Evolutionary conservation across 192 early-diverging fungal species (phyloP), one percentile per base, ranked within the genome.

Genomic region (Thamnidium elegans): DNA sequence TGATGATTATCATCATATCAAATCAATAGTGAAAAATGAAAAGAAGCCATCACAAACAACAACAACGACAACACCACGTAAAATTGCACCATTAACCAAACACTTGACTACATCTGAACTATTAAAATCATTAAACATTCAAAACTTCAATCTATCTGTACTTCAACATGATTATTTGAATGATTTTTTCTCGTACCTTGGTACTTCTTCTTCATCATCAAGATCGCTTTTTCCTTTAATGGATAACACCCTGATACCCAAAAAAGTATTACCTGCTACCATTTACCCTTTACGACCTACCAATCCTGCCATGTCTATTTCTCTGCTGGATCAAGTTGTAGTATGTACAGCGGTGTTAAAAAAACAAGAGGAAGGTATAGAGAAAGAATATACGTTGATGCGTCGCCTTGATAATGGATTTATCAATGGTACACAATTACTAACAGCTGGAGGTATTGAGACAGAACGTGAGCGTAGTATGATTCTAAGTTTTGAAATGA

Each of bases 371-470:
- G 69, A 63, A 7, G 1, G 43, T 7, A 20, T 17, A 17, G 67
- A 67, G 65, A 79, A 66, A 68, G 84, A 73, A 45, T 85, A 86
- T 76, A 63, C 83, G 36, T 76, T 97, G 2, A 79, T 95, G 55
- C 81, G 94, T 15, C 77, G 91, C 11, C 86, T 89, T 0, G 93
- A 97, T 58, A 91, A 88, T 62, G 87, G 87, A 3, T 89, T 89
- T 66, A 88, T 97, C 51, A 94, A 97, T 73, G 93, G 89, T 7
- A 91, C 92, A 7, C 81, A 86, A 20, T 74, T 97, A 21, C 74
- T 97, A 6, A 75, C 89, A 31, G 94, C 95, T 6, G 95, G 93
- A 62, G 95, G 95, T 6, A 81, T 95, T 14, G 84, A 86, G n/a
- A 90, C 89, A 8, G 92, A 94, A 50, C 81, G 87, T 52, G 94